Base-by-base conservation (phyloP, 306 rosid species). In the Benincasa hispida region DNA sequence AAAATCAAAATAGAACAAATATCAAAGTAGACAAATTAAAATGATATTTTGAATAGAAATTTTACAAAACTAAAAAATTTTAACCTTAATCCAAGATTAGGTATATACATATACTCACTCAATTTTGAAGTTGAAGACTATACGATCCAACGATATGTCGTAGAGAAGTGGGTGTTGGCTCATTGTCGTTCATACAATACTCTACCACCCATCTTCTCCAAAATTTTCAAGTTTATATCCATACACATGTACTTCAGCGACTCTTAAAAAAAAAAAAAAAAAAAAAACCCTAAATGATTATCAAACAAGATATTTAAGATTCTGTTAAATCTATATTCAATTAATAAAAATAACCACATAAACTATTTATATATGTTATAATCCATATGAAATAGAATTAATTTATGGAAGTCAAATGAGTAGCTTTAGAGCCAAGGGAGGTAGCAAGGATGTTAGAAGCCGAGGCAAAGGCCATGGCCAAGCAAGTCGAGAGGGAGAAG, bases 401-500 rank as follows among this genome's bases (percentile, higher is more conserved):
- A 39, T 39, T 39, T 4, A 34, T 5, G 5, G 8, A 41, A 41
- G 12, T 34, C 15, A 7, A 65, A 35, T 37, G 47, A 41, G 47
- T 2, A 76, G 81, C 80, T 77, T 10, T 58, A 28, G 78, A 57
- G 72, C 83, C 91, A 0, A 78, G 41, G 10, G 91, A 59, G 6
- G 89, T 81, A 0, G 89, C 91, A 2, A 85, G 74, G 72, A 81
- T 72, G 77, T 87, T 88, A 0, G 39, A 2, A 4, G 85, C 87
- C 18, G 85, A 58, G 21, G 76, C 85, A 61, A 87, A 85, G 18
- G 81, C 50, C 22, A 2, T 79, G 25, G 91, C 87, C 45, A 85
- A 67, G 57, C 79, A 85, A n/a, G 75, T 81, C 6, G 89, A 54
- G 18, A 83, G 85, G 22, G 87, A 85, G 77, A 81, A 85, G 76